These are phyloP conservation scores for Talaromyces sp. DNA, from an alignment of 2,329 filamentous ascomycete genomes.

Conservation along the genomic window DNA sequence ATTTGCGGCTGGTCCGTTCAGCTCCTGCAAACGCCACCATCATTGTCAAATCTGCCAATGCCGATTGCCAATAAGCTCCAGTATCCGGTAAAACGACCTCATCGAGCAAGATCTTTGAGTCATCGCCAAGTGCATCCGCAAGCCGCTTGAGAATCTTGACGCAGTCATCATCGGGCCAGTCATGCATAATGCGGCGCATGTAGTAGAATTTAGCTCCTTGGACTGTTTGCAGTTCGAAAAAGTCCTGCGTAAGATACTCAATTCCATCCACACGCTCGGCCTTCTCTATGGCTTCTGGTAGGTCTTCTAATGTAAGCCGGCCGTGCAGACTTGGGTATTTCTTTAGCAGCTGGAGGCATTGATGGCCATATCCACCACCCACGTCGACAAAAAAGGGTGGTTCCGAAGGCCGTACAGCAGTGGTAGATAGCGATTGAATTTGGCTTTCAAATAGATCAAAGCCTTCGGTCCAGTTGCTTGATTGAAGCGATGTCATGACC, in stretches of 20 bases:
- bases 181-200: conserved; percentile 9
- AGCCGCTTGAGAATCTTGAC: conserved; percentile 6
- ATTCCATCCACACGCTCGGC: conserved; percentile 7
- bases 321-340: conserved; percentile 3
- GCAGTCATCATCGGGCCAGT: conserved; percentile 9
- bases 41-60: conserved; percentile 33
- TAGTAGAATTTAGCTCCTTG: conserved; percentile 11
- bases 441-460: conserved; percentile 1
- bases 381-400: conserved; percentile 10
- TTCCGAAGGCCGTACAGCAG: not conserved
- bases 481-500: conserved; percentile 15
- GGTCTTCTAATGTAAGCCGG: conserved; percentile 5
- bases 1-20: conserved; percentile 31
- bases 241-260: conserved; percentile 10
- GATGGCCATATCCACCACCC: conserved; percentile 10
- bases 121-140: not conserved
- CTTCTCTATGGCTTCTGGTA: conserved; percentile 5
- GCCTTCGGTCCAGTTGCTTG: conserved; percentile 2
- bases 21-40: conserved; percentile 26
- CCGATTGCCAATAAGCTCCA: conserved; percentile 23
- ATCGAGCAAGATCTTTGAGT: conserved; percentile 37
- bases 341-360: conserved; percentile 6
- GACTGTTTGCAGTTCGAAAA: conserved; percentile 12
- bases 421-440: conserved; percentile 2
- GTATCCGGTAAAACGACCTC: conserved; percentile 36